A percentile compares a stretch with the other conserved stretches of the same genome.
Conservation (phyloP, 345 rosid genomes). For the Mercurialis annua region DNA sequence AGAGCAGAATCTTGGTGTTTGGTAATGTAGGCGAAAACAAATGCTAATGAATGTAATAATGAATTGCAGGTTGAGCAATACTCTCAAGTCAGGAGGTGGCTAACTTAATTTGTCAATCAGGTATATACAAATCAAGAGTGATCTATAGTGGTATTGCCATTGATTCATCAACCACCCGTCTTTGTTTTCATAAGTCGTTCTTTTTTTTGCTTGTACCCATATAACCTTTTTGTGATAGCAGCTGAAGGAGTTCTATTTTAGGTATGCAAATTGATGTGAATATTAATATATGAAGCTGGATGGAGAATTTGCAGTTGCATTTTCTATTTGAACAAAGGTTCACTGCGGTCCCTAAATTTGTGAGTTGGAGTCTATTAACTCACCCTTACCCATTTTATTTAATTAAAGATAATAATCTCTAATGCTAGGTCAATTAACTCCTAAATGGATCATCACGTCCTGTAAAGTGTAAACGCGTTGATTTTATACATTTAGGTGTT, state of each 20-base stretch:
- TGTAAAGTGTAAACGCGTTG: too few species aligned
- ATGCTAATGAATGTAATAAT: background rate
- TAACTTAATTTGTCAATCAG: conserved; percentile 1
- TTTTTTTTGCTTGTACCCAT: conserved; percentile 1
- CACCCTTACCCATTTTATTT: too few species aligned
- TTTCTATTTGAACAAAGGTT: too few species aligned
- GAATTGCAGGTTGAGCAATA: conserved; percentile 55
- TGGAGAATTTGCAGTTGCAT: too few species aligned
- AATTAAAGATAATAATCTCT: too few species aligned
- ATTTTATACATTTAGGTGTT: too few species aligned
- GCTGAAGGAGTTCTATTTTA: background rate
- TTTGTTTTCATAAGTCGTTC: background rate
- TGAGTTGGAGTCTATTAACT: too few species aligned
- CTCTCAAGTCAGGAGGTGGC: conserved; percentile 50
- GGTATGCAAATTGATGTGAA: background rate
- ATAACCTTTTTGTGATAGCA: background rate
- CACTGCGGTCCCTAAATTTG: too few species aligned
- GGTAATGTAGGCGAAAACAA: background rate
- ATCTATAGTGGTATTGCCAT: background rate
- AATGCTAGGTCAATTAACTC: too few species aligned
- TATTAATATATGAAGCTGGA: too few species aligned
- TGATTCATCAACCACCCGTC: background rate
- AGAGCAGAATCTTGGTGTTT: background rate
- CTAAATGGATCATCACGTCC: too few species aligned
- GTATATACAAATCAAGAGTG: background rate